A percentile compares a stretch with the other conserved stretches of the same genome.
These are phyloP conservation scores for Chlorella sp. DNA, from an alignment of 139 green algal species.

Conservation along the genomic window DNA sequence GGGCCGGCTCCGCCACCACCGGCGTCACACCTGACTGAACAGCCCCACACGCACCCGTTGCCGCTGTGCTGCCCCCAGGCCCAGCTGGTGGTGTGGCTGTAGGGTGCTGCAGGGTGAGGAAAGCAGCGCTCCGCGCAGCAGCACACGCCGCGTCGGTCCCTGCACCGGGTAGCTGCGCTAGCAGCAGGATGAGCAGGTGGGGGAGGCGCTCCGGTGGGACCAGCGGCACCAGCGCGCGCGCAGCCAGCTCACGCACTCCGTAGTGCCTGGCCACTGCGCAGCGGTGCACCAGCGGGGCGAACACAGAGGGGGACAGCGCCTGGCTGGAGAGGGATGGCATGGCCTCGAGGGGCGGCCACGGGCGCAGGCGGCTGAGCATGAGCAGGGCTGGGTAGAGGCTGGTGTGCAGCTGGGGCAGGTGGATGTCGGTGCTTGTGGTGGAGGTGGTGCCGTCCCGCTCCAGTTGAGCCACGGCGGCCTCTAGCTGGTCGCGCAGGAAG, in stretches of 20 bases:
- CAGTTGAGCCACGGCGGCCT: conserved; percentile 20
- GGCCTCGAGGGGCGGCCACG: conserved; percentile 4
- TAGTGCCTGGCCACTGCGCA: conserved; percentile 39
- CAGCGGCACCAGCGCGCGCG: conserved; percentile 57
- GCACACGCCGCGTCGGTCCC: too few relatives aligned
- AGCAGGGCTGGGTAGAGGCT: conserved; percentile 73
- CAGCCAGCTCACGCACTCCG: conserved; percentile 65
- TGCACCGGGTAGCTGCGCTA: too few relatives aligned
- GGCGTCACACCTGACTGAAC: too few relatives aligned
- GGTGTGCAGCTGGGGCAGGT: conserved; percentile 54
- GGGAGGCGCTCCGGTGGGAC: conserved; percentile 30
- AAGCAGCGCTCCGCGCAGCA: too few relatives aligned
- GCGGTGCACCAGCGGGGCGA: conserved; percentile 51
- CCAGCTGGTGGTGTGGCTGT: too few relatives aligned
- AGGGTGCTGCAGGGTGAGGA: too few relatives aligned
- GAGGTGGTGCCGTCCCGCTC: conserved; percentile 3
- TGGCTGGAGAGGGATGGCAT: too few relatives aligned
- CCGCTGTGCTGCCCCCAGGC: too few relatives aligned
- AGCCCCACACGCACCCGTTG: too few relatives aligned
- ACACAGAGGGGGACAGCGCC: conserved; percentile 44
- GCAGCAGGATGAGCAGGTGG: conserved; percentile 1
- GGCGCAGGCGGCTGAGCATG: conserved; percentile 70
- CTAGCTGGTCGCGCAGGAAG: conserved; percentile 68
- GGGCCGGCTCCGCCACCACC: too few relatives aligned
- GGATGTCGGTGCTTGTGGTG: too few relatives aligned